Evolutionary conservation across 108 stramenopile genomes (phyloP).

Genomic region (Pseudonitzschia delicatissima): DNA sequence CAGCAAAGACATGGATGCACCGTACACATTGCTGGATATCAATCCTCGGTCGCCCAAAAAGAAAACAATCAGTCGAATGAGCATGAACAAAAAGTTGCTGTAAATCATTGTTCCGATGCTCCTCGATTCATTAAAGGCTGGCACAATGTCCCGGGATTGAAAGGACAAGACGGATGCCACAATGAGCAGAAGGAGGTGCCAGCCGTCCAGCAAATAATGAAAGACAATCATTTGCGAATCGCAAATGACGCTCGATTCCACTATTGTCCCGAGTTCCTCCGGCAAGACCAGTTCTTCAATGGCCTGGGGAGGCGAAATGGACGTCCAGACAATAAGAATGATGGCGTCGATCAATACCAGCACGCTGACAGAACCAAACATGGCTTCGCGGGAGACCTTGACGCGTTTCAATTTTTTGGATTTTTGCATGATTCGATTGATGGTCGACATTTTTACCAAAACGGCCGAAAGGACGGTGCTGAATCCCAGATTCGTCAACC

Average conservation of each 20-base stretch:
- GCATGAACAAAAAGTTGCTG: constrained; percentile 33
- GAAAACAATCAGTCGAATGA: constrained; percentile 4
- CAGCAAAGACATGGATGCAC: constrained; percentile 10
- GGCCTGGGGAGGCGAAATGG: constrained; percentile 14
- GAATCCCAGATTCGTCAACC: constrained; percentile 35
- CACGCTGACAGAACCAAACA: constrained; percentile 13
- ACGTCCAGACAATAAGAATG: constrained; percentile 24
- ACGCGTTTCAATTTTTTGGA: constrained; percentile 23
- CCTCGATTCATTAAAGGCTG: constrained; percentile 31
- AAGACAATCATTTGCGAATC: constrained; percentile 14
- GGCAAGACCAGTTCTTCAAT: constrained; percentile 1
- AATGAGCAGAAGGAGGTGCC: constrained; percentile 29
- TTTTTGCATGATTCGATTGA: constrained; percentile 20
- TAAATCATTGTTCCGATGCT: constrained; percentile 38
- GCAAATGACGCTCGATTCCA: constrained; percentile 13
- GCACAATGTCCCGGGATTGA: constrained; percentile 21
- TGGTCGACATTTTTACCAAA: constrained; percentile 28
- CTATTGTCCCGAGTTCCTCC: background rate
- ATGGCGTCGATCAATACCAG: constrained; percentile 15
- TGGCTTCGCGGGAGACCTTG: constrained; percentile 15
- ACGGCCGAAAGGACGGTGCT: constrained; percentile 28
- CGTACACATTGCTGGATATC: background rate
- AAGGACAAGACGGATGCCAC: constrained; percentile 33
- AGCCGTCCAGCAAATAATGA: constrained; percentile 8
- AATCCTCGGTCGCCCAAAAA: constrained; percentile 9